A percentile compares a stretch with the other conserved stretches of the same genome.
Conservation (phyloP, 1,284 basidiomycete genomes). For the Microbotryum silenes-acaulis region DNA sequence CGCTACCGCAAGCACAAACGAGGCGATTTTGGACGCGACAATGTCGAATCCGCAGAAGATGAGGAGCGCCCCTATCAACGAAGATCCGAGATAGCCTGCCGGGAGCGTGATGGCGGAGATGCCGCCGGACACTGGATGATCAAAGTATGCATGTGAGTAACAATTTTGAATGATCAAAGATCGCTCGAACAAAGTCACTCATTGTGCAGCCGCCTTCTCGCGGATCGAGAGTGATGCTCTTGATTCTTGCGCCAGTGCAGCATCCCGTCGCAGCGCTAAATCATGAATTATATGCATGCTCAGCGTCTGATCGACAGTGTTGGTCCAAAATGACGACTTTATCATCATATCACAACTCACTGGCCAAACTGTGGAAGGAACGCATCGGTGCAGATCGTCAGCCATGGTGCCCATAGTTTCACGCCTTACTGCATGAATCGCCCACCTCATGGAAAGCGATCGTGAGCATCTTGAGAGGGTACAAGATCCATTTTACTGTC, state of each 20-base stretch:
- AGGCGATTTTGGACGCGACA: constrained; percentile 82
- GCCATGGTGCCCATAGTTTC: not conserved
- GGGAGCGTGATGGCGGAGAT: constrained; percentile 69
- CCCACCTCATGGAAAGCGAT: constrained; percentile 1
- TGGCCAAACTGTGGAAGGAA: too few species aligned
- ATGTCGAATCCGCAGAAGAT: constrained; percentile 89
- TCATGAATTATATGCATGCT: too few species aligned
- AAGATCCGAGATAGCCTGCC: constrained; percentile 86
- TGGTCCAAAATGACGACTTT: constrained; percentile 14
- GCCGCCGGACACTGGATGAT: constrained; percentile 84
- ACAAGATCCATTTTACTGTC: too few species aligned
- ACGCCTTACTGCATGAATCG: not conserved
- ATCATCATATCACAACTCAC: constrained; percentile 45
- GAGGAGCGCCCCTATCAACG: constrained; percentile 77
- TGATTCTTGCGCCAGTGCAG: constrained; percentile 82
- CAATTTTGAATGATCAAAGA: not conserved
- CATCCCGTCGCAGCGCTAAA: constrained; percentile 44
- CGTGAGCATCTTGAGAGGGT: constrained; percentile 10
- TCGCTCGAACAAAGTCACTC: not conserved
- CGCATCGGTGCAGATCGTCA: constrained; percentile 14
- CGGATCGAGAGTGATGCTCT: constrained; percentile 79
- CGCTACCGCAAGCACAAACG: constrained; percentile 69
- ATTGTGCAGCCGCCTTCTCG: constrained; percentile 37
- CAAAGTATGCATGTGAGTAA: constrained; percentile 33
- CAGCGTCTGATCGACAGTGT: constrained; percentile 26